Evolutionary conservation across 2,329 filamentous ascomycete genomes (phyloP).

Genomic region (Paramyrothecium roridum): DNA sequence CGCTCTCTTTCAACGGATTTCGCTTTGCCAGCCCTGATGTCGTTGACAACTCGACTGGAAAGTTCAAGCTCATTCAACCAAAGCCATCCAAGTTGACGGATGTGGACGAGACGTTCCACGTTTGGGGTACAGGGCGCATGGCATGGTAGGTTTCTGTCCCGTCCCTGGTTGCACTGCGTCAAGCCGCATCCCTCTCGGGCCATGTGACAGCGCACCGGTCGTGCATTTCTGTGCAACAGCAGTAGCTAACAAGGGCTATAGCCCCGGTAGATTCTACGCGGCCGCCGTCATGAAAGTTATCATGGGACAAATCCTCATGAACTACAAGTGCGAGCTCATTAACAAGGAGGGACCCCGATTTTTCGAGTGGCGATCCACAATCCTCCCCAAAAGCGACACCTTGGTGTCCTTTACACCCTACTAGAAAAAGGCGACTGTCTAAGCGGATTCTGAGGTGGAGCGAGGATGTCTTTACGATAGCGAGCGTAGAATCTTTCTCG

Average conservation of each 20-base stretch:
- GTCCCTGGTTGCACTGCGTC: no score
- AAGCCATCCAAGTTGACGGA: constrained; percentile 1
- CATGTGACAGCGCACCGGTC: no score
- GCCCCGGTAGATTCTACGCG: constrained; percentile 2
- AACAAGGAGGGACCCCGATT: no score
- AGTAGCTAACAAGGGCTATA: background rate
- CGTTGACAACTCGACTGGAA: background rate
- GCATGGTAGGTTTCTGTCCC: constrained; percentile 1
- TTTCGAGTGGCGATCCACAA: no score
- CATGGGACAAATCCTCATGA: background rate
- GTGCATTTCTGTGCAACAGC: background rate
- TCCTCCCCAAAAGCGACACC: no score
- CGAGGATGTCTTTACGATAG: no score
- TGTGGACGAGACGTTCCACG: background rate
- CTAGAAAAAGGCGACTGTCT: no score
- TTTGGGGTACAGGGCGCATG: constrained; percentile 2
- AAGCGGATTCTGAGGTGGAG: no score
- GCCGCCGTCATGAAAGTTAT: constrained; percentile 1
- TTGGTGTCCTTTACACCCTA: no score
- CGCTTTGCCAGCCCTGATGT: background rate
- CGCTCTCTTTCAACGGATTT: constrained; percentile 1
- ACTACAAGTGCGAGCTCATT: no score
- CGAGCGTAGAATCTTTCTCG: no score
- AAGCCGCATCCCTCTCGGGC: no score
- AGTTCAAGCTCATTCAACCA: background rate